A percentile compares a stretch with the other conserved stretches of the same genome.
These are phyloP conservation scores for Russula compacta DNA, from an alignment of 768 basidiomycete genomes.

Conservation along the genomic window DNA sequence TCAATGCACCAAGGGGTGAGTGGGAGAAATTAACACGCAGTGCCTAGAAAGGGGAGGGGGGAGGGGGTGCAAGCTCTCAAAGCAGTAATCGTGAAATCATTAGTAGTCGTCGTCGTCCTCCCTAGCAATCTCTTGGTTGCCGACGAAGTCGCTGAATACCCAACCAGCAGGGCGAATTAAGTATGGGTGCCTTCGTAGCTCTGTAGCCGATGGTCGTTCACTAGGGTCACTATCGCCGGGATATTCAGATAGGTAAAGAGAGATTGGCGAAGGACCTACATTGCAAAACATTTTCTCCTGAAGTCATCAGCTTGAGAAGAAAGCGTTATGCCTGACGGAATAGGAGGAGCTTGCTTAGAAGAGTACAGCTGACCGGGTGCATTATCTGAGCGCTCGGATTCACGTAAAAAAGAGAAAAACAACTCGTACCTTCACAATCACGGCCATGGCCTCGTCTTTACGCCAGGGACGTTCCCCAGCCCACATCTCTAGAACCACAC, in stretches of 20 bases:
- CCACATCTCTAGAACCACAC: conserved; percentile 99
- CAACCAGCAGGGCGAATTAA: conserved; percentile 63
- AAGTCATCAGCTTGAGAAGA: conserved; percentile 78
- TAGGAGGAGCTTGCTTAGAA: conserved; percentile 76
- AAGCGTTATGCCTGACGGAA: conserved; percentile 75
- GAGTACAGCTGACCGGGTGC: conserved; percentile 57
- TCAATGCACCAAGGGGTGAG: conserved; percentile 7
- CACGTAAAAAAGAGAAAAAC: not conserved
- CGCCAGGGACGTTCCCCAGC: conserved; percentile 93
- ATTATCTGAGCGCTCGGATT: not conserved
- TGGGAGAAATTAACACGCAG: conserved; percentile 2
- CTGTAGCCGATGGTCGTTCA: conserved; percentile 69
- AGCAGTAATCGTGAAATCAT: conserved; percentile 13
- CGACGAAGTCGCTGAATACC: conserved; percentile 57
- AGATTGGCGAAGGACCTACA: conserved; percentile 41
- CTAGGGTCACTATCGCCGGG: conserved; percentile 56
- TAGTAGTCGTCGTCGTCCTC: conserved; percentile 16
- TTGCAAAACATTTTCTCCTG: conserved; percentile 79
- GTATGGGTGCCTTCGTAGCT: conserved; percentile 74
- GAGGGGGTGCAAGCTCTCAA: conserved; percentile 10
- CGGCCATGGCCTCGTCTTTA: conserved; percentile 80
- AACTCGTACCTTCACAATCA: conserved; percentile 79
- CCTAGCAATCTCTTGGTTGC: conserved; percentile 20
- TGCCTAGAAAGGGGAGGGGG: not conserved
- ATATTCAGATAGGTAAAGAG: not conserved